phyloP scores from a whole-genome alignment of 257 asterid species.

The Ilex asprella region DNA sequence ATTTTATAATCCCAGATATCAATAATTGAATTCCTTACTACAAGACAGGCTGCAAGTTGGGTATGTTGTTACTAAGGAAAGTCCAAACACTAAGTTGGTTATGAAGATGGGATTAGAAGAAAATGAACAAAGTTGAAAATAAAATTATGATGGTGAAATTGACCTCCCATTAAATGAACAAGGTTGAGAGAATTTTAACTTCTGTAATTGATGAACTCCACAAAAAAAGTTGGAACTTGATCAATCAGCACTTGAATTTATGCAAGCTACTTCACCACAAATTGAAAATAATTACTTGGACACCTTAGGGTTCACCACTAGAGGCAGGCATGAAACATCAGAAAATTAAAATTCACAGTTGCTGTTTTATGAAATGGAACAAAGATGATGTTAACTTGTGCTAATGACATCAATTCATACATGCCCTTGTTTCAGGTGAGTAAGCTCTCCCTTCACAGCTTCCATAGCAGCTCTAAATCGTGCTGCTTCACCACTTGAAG shows the following conservation, averaged over 20 bases:
- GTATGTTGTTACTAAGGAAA: no score
- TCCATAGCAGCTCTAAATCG: constrained; percentile 85
- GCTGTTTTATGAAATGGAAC: not conserved
- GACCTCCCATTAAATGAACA: not conserved
- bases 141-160: not conserved
- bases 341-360: no score
- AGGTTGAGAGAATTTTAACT: not conserved
- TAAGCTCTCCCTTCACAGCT: constrained; percentile 77
- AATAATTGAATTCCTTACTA: no score
- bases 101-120: no score
- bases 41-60: no score
- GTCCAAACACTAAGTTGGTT: no score
- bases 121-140: no score
- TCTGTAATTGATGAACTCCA: not conserved
- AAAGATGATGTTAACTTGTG: constrained; percentile 1
- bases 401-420: constrained; percentile 27
- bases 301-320: not conserved
- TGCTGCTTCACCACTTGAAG: constrained; percentile 97
- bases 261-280: not conserved
- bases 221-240: not conserved
- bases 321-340: not conserved
- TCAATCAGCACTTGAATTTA: not conserved
- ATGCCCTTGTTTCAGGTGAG: constrained; percentile 57
- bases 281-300: not conserved
- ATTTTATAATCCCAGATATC: no score